These are phyloP conservation scores for Aureobasidium uvarum DNA, from an alignment of 2,329 filamentous ascomycete species.

Conservation along the genomic window DNA sequence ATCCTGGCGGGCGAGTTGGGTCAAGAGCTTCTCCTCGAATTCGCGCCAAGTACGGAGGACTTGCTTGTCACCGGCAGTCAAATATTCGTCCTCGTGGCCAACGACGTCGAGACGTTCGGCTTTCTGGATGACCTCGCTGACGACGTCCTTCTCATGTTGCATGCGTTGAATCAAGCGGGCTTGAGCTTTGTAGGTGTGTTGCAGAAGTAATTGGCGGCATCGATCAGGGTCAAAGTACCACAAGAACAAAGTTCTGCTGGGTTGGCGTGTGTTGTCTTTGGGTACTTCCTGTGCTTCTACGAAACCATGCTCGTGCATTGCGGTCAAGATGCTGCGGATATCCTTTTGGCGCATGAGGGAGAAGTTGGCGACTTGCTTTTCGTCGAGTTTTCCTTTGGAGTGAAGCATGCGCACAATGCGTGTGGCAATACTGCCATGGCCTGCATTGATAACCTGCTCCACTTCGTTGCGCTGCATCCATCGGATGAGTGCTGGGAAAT, in stretches of 20 bases:
- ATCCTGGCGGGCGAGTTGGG: constrained; percentile 78
- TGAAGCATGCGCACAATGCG: constrained; percentile 83
- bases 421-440: constrained; percentile 72
- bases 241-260: constrained; percentile 81
- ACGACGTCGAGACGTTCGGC: constrained; percentile 83
- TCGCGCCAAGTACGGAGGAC: constrained; percentile 63
- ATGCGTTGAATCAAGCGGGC: constrained; percentile 78
- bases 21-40: constrained; percentile 67
- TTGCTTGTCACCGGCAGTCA: constrained; percentile 70
- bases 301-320: constrained; percentile 81
- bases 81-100: constrained; percentile 76
- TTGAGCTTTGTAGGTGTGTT: constrained; percentile 88
- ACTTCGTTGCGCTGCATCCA: constrained; percentile 73
- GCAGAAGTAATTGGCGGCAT: constrained; percentile 66
- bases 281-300: constrained; percentile 94
- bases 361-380: constrained; percentile 78
- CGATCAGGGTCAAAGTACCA: constrained; percentile 85
- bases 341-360: constrained; percentile 83
- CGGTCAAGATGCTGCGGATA: constrained; percentile 77
- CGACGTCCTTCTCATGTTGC: constrained; percentile 68
- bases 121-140: constrained; percentile 72
- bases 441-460: constrained; percentile 74
- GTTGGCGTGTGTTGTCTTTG: constrained; percentile 76
- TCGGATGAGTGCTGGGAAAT: constrained; percentile 71
- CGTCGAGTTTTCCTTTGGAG: constrained; percentile 89